Percentiles rank a stretch among this genome's conserved stretches.
These are phyloP conservation scores for Citrullus amarus DNA, from an alignment of 306 rosid species.

Conservation along the genomic window DNA sequence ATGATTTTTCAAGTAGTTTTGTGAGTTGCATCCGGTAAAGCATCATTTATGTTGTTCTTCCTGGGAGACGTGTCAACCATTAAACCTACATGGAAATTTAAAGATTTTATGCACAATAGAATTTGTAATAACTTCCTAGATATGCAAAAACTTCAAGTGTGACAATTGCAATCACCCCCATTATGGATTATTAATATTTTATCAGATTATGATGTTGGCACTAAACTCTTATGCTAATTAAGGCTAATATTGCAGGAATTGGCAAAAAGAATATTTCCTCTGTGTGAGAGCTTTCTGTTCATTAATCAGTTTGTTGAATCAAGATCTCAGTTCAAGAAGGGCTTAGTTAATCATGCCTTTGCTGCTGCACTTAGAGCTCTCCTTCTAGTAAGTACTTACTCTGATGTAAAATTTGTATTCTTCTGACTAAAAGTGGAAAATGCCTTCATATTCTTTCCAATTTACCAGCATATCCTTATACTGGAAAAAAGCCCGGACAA, in stretches of 20 bases:
- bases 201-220: not conserved
- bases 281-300: conserved; percentile 72
- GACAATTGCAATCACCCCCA: not conserved
- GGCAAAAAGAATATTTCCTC: conserved; percentile 76
- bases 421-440: not conserved
- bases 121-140: not conserved
- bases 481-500: not conserved
- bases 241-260: conserved; percentile 51
- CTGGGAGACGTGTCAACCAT: not conserved
- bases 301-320: conserved; percentile 76
- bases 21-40: not conserved
- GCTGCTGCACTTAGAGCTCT: conserved; percentile 92
- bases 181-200: not conserved
- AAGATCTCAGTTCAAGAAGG: conserved; percentile 84
- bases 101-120: not conserved
- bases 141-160: not conserved
- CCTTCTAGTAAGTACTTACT: conserved; percentile 54
- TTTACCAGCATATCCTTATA: not conserved
- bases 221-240: conserved; percentile 13
- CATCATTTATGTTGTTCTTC: not conserved
- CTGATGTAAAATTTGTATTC: not conserved
- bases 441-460: not conserved
- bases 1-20: not conserved
- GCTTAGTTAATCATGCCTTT: conserved; percentile 92
- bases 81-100: not conserved